phyloP scores from a whole-genome alignment of 495 filamentous ascomycete species.

The Paragyromitra xinjiangensis region DNA sequence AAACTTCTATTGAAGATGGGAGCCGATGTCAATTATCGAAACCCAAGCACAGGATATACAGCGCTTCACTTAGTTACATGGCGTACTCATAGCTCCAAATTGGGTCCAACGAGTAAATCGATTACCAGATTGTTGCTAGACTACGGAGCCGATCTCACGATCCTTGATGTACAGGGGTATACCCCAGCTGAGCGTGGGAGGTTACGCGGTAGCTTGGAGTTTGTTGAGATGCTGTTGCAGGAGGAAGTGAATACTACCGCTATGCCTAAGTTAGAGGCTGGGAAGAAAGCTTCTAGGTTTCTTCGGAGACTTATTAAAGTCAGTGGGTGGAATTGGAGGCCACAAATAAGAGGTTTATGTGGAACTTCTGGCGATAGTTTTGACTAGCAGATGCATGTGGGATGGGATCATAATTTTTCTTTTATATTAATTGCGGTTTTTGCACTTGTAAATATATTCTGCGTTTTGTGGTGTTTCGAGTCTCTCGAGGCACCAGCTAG shows the following conservation, averaged over 20 bases:
- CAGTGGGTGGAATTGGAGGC: conserved; percentile 9
- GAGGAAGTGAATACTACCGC: conserved; percentile 27
- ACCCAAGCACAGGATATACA: conserved; percentile 33
- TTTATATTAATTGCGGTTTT: not conserved
- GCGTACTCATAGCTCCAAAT: not conserved
- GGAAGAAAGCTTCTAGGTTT: conserved; percentile 13
- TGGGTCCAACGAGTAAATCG: conserved; percentile 19
- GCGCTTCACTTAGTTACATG: conserved; percentile 36
- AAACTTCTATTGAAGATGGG: conserved; percentile 31
- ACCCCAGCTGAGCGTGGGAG: conserved; percentile 20
- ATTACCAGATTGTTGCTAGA: conserved; percentile 27
- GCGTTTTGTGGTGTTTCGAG: not conserved
- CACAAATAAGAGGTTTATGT: conserved; percentile 13
- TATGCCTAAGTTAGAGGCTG: not conserved
- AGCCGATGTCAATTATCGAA: conserved; percentile 38
- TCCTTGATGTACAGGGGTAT: conserved; percentile 25
- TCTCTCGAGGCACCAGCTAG: not conserved
- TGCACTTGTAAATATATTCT: not conserved
- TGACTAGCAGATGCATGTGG: not conserved
- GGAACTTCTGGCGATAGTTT: not conserved
- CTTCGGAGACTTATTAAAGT: conserved; percentile 1
- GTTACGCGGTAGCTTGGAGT: conserved; percentile 28
- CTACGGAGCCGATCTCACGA: conserved; percentile 32
- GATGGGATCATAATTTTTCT: not conserved
- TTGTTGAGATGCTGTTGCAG: conserved; percentile 31